Evolutionary conservation across 2,329 filamentous ascomycete genomes (phyloP).

Genomic region (Aspergillus clavatus): DNA sequence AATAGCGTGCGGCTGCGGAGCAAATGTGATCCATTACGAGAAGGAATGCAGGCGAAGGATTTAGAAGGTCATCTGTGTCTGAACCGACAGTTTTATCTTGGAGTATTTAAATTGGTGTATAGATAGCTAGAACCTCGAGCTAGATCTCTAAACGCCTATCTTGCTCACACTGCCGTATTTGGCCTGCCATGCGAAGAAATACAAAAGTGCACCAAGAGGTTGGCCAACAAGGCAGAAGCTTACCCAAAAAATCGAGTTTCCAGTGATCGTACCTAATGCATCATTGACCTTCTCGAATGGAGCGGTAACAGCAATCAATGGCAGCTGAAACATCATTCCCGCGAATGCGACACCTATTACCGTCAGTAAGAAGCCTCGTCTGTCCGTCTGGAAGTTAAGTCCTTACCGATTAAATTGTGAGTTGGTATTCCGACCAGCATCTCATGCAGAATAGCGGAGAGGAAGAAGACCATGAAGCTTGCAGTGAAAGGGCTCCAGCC

Average conservation of each 20-base stretch:
- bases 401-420: constrained; percentile 79
- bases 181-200: constrained; percentile 98
- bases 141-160: constrained; percentile 9
- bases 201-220: constrained; percentile 83
- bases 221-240: constrained; percentile 94
- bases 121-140: not conserved
- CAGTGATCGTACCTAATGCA: constrained; percentile 70
- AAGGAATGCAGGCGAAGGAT: too few species aligned
- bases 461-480: constrained; percentile 76
- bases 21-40: too few species aligned
- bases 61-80: too few species aligned
- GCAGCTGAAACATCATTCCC: constrained; percentile 91
- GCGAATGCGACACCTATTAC: constrained; percentile 75
- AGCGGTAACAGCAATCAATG: constrained; percentile 75
- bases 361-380: constrained; percentile 7
- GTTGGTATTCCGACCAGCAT: constrained; percentile 89
- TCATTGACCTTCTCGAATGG: constrained; percentile 74
- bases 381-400: not conserved
- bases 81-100: too few species aligned
- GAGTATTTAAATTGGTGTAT: not conserved
- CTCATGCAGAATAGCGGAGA: constrained; percentile 88
- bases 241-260: constrained; percentile 94
- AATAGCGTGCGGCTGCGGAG: too few species aligned
- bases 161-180: constrained; percentile 81
- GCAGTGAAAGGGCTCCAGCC: constrained; percentile 69